phyloP scores from a whole-genome alignment of 2,329 filamentous ascomycete species.

The Exophiala dermatitidis region DNA sequence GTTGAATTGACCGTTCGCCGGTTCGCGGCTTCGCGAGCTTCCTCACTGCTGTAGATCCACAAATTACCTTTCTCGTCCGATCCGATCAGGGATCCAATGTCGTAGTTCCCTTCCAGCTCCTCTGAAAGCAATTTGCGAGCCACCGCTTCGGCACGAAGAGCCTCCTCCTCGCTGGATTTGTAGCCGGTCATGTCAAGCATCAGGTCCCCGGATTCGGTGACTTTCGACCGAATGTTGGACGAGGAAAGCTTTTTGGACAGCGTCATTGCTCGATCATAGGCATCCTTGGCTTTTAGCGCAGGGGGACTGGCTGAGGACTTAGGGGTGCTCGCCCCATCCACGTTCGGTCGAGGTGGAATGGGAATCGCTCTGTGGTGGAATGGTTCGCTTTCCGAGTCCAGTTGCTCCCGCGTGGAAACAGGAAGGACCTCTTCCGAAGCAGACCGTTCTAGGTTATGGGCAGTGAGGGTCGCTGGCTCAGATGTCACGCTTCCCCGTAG shows the following conservation, averaged over 20 bases:
- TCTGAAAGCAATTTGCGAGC: constrained; percentile 87
- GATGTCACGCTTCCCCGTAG: constrained; percentile 3
- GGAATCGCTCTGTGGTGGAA: constrained; percentile 15
- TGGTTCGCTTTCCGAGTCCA: constrained; percentile 18
- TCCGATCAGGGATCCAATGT: constrained; percentile 90
- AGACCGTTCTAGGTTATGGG: constrained; percentile 42
- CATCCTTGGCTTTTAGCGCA: constrained; percentile 63
- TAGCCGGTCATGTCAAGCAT: constrained; percentile 99
- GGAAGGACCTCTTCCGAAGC: constrained; percentile 50
- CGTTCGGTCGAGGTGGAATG: constrained; percentile 12
- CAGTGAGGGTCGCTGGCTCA: background rate
- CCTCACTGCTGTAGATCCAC: constrained; percentile 99
- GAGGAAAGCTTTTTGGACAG: constrained; percentile 80
- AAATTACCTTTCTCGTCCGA: constrained; percentile 93
- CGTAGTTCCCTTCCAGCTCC: constrained; percentile 88
- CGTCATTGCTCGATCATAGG: constrained; percentile 71
- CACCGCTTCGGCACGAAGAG: constrained; percentile 83
- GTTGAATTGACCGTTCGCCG: constrained; percentile 51
- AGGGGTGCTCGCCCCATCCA: constrained; percentile 9
- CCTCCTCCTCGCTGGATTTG: constrained; percentile 88
- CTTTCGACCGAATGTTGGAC: constrained; percentile 84
- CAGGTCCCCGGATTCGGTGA: constrained; percentile 87
- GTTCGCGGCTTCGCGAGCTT: constrained; percentile 83
- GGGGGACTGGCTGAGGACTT: constrained; percentile 64
- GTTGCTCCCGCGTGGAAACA: constrained; percentile 32